Conservation (phyloP, 306 rosid species). For the Acmispon strigosus region DNA sequence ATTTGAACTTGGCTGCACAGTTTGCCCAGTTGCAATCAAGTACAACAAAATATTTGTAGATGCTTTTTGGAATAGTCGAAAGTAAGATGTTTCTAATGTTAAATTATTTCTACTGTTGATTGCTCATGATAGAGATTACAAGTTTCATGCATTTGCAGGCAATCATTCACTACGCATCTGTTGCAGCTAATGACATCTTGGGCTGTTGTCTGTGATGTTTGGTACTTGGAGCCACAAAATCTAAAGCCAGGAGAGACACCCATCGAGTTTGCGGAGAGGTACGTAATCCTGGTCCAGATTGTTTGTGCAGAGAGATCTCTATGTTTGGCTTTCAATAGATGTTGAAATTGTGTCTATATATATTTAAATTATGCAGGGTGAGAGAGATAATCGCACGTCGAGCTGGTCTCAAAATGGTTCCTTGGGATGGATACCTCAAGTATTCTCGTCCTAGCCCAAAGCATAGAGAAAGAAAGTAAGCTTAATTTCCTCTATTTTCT, state of each 20-base stretch:
- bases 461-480: conserved; percentile 78
- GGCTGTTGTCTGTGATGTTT: conserved; percentile 99
- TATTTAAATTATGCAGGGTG: conserved; percentile 48
- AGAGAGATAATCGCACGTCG: conserved; percentile 79
- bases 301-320: neutral
- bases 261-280: conserved; percentile 98
- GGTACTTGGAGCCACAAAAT: conserved; percentile 94
- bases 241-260: conserved; percentile 87
- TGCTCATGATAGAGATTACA: neutral
- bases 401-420: conserved; percentile 93
- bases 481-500: neutral
- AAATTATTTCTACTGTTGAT: neutral
- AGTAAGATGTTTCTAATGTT: conserved; percentile 44
- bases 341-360: neutral
- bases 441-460: conserved; percentile 95
- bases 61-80: conserved; percentile 98
- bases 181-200: conserved; percentile 97
- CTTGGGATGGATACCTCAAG: conserved; percentile 97
- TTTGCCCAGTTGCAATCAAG: conserved; percentile 93
- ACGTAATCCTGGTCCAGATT: conserved; percentile 1
- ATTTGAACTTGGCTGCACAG: conserved; percentile 90
- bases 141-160: conserved; percentile 52
- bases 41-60: conserved; percentile 96
- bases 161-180: conserved; percentile 89
- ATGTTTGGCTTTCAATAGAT: neutral